Evolutionary conservation across 148 eudicot genomes (phyloP), one percentile per base, ranked within the genome.

Genomic region (Vaccinium vitisidaea): DNA sequence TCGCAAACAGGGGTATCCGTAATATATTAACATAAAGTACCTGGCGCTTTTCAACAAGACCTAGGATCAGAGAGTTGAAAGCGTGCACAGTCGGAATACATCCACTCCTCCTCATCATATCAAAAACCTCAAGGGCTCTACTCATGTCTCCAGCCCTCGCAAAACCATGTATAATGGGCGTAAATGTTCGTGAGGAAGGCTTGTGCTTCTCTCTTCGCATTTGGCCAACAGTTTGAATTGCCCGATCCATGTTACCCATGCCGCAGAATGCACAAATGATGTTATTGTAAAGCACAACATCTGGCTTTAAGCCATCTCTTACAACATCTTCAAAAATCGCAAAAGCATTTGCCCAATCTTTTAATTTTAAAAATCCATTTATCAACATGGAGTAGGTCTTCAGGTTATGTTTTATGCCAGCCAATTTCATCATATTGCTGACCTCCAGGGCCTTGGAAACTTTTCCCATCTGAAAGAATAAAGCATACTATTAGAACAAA

Each of bases 301-400:
- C 99, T 39, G 98, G 98, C 89, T 94, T 95, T 58, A 95, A 90
- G 88, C 96, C 99, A 85, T 93, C 96, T 86, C 85, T 87, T 23
- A 94, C 83, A 75, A 95, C 90, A 88, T 95, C 98, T 87, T 97
- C 99, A 88, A 90, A 97, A 61, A 96, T 84, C 43, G 98, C 94
- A 90, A 96, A 96, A 43, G 97, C 97, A 89, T 95, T 96, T 52
- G 96, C 95, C 98, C 98, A 96, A 84, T 96, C 99, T 85, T 94
- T 93, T 79, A 96, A 84, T 74, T 89, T 92, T 84, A 95, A 84
- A 83, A 96, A 96, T 65, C 99, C 99, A 84, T 92, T 93, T 58
- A 96, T 95, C 85, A 96, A 84, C 99, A 96, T 96, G 83, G 99
- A 96, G 89, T 96, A 96, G 54, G 99, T 96, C 94, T 96, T 95